Conservation (phyloP, 352 stramenopile species). For the Pythium volutum region DNA sequence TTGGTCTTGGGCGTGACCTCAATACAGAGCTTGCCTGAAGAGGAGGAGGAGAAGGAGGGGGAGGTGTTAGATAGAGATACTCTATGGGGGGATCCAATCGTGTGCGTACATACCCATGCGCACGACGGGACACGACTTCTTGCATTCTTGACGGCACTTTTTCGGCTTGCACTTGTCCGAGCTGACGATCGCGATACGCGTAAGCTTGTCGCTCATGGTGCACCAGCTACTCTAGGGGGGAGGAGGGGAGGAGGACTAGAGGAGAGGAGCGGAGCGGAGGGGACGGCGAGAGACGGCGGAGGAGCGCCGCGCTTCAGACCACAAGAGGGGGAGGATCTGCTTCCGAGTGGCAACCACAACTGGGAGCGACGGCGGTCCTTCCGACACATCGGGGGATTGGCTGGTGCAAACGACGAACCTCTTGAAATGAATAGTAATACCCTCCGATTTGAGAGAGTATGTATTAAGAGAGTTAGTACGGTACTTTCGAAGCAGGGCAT, state of each 20-base stretch:
- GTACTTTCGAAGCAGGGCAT: constrained; percentile 9
- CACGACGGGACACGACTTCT: constrained; percentile 98
- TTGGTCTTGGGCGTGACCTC: constrained; percentile 96
- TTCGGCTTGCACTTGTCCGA: constrained; percentile 99
- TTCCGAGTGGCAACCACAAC: constrained; percentile 1
- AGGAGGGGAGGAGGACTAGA: neutral
- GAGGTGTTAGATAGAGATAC: too few species aligned
- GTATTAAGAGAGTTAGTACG: neutral
- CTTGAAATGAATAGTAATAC: neutral
- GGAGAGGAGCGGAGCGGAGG: neutral
- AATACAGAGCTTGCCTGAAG: constrained; percentile 97
- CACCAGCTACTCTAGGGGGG: neutral
- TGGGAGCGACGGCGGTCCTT: neutral
- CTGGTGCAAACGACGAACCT: constrained; percentile 29
- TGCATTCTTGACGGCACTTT: constrained; percentile 99
- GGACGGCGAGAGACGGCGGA: neutral
- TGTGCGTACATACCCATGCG: constrained; percentile 82
- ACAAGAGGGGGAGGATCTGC: neutral
- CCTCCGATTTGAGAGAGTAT: neutral
- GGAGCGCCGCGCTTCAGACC: neutral
- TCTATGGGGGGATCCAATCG: too few species aligned
- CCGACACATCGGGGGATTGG: constrained; percentile 12
- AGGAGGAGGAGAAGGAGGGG: neutral
- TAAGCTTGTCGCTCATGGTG: constrained; percentile 90
- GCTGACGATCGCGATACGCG: constrained; percentile 98